Evolutionary conservation across 2,329 filamentous ascomycete genomes (phyloP).

Genomic region (Botrytis hyacinthi): DNA sequence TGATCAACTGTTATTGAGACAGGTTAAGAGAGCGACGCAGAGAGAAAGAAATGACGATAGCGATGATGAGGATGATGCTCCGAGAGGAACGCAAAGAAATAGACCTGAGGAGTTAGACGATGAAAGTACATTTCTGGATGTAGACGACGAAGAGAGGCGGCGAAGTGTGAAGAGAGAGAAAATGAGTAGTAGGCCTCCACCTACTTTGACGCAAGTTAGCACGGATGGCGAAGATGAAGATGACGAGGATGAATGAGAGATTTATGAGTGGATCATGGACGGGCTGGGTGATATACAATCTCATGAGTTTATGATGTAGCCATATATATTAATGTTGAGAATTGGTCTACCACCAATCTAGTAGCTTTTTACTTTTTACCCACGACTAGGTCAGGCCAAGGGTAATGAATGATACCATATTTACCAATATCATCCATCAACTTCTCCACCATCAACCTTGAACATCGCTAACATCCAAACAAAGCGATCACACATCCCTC

Average conservation of each 20-base stretch:
- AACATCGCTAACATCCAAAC: background rate
- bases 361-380: background rate
- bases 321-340: background rate
- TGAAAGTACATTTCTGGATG: constrained; percentile 11
- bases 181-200: background rate
- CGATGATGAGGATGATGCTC: constrained; percentile 40
- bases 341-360: background rate
- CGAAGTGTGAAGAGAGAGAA: background rate
- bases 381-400: background rate
- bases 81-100: constrained; percentile 2
- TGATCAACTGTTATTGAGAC: constrained; percentile 56
- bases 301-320: background rate
- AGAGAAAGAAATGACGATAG: constrained; percentile 46
- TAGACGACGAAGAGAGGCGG: constrained; percentile 2
- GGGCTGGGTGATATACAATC: background rate
- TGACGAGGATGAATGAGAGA: background rate
- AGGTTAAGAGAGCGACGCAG: constrained; percentile 54
- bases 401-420: background rate
- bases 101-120: constrained; percentile 1
- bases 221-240: constrained; percentile 3
- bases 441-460: background rate
- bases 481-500: background rate
- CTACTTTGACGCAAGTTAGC: background rate
- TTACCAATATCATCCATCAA: background rate
- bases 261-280: background rate